A percentile compares a stretch with the other conserved stretches of the same genome.
Evolutionary conservation across 352 stramenopile species (phyloP).

Genomic region (Globisporangium takayamanum): DNA sequence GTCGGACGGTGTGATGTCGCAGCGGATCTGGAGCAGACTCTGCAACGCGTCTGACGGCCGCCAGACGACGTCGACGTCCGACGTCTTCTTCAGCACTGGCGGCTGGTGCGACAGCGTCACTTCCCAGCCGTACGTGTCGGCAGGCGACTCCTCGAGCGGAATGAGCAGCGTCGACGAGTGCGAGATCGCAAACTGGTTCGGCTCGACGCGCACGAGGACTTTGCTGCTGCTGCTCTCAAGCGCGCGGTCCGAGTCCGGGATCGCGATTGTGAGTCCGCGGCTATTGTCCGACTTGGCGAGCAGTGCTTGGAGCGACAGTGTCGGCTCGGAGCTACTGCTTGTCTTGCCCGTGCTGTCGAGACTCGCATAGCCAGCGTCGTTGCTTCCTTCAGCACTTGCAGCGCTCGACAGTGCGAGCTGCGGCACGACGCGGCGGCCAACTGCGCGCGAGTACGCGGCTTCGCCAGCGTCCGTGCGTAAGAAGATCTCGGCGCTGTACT

Average conservation of each 20-base stretch:
- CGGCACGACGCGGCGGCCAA: constrained; percentile 48
- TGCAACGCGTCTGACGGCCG: constrained; percentile 34
- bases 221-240: constrained; percentile 3
- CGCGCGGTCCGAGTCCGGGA: constrained; percentile 12
- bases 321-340: background rate
- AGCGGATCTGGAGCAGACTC: constrained; percentile 46
- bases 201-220: constrained; percentile 23
- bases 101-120: constrained; percentile 37
- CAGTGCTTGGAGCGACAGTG: constrained; percentile 2
- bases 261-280: constrained; percentile 9
- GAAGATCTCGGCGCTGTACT: constrained; percentile 85
- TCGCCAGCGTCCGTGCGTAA: constrained; percentile 59
- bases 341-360: background rate
- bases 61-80: constrained; percentile 54
- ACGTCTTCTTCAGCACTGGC: constrained; percentile 11
- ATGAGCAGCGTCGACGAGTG: constrained; percentile 52
- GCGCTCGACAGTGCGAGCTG: constrained; percentile 22
- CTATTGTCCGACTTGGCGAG: constrained; percentile 3
- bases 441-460: constrained; percentile 62
- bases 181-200: constrained; percentile 35
- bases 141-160: constrained; percentile 66
- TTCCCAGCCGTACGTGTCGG: constrained; percentile 49
- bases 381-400: background rate
- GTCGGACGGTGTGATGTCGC: constrained; percentile 28
- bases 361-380: background rate